phyloP scores from a whole-genome alignment of 2,329 filamentous ascomycete genomes.

The Paecilomyces sp. region DNA sequence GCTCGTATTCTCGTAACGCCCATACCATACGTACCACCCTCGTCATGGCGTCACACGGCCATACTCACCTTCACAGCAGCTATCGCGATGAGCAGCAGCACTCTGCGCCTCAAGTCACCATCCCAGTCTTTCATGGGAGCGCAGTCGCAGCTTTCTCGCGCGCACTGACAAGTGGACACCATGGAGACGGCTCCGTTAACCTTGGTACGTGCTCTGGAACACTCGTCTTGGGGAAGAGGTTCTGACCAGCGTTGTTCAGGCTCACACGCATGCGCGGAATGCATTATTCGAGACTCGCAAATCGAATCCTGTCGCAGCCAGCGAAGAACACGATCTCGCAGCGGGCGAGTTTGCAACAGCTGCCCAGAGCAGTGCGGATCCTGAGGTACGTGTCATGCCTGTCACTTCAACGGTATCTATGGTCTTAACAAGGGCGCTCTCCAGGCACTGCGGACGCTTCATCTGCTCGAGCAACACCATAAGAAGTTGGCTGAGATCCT shows the following conservation, averaged over 20 bases:
- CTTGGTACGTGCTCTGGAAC: constrained; percentile 42
- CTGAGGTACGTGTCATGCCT: constrained; percentile 37
- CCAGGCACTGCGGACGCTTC: constrained; percentile 75
- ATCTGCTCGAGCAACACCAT: constrained; percentile 82
- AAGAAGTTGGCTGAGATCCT: constrained; percentile 74
- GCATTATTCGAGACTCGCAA: constrained; percentile 65
- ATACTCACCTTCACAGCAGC: neutral
- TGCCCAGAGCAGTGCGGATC: constrained; percentile 61
- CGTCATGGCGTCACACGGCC: neutral
- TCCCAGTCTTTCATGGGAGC: neutral
- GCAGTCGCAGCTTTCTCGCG: neutral
- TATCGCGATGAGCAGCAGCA: neutral
- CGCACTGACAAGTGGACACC: neutral
- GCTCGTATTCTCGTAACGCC: neutral
- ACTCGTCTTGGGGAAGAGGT: neutral
- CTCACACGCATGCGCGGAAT: constrained; percentile 81
- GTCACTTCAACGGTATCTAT: neutral
- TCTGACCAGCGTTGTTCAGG: constrained; percentile 42
- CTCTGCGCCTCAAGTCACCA: neutral
- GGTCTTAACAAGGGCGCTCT: constrained; percentile 17
- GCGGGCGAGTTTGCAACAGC: constrained; percentile 84
- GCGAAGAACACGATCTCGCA: constrained; percentile 80
- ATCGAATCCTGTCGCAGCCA: constrained; percentile 68
- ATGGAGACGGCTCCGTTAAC: constrained; percentile 68
- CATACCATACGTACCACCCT: neutral